Base-by-base conservation (phyloP, 163 green algal genomes). In the Chlorella variabilis region DNA sequence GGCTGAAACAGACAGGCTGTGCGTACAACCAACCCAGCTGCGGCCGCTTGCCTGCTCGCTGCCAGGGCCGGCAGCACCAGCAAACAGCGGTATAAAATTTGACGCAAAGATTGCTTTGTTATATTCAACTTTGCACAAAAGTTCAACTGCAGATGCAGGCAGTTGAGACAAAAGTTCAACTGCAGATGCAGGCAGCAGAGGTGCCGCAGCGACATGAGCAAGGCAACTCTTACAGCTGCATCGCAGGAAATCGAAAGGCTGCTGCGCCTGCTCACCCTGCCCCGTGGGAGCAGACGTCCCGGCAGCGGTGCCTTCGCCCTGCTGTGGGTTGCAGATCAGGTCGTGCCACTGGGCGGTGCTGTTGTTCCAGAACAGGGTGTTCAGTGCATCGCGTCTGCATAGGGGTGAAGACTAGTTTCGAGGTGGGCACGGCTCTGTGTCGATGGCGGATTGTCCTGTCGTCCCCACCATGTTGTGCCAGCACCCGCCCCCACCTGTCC, bases 311-410 rank as follows among this genome's bases (percentile, higher is more conserved):
- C 62, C 75, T 4, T 4, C 29, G 61, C 61, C 9, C 61, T 41
- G 20, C 54, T 63, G 61, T 0, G 75, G 75, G 7, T 20, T 63
- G 75, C 75, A 81, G 38, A 91, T 49, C 42, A 95, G 79, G 76
- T 95, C 85, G 48, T 93, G 87, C 77, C 90, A 92, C 88, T 90
- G 94, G 58, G 85, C 86, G 58, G 84, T 80, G 0, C 39, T 63
- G 3, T 83, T 38, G 83, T 93, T 86, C 91, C 93, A 98, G 85
- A 97, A 90, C 15, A 97, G 67, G 3, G 82, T 67, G n/a, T 95
- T 69, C 0, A 98, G 92, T 0, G 94, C 92, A 1, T 61, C 56
- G 1, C 73, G 56, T 56, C 73, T 80, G 73, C 73, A 36, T 21
- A 73, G 15, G 4, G 39, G 25, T 6, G 3, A 20, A 9, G 36